These are phyloP conservation scores for Salvia splendens DNA, from an alignment of 257 asterid species.

Conservation along the genomic window DNA sequence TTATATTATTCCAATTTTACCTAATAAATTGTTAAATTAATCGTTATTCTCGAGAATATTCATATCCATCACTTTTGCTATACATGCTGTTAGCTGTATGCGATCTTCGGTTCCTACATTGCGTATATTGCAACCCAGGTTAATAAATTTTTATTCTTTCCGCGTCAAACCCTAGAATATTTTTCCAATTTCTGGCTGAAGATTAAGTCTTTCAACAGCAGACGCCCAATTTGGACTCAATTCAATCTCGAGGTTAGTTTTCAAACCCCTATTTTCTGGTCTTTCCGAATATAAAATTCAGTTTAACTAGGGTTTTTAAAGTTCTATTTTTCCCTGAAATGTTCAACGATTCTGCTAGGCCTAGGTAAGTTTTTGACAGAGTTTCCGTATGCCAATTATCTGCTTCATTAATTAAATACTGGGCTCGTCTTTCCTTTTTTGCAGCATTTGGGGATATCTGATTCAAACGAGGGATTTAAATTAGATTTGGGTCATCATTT, in stretches of 20 bases:
- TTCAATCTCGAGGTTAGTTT: slow-evolving; percentile 51
- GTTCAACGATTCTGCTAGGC: slow-evolving; percentile 9
- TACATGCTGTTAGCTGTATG: slow-evolving; percentile 19
- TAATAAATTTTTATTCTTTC: slow-evolving; percentile 18
- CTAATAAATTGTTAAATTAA: slow-evolving; percentile 17
- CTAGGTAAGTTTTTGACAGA: slow-evolving; percentile 17
- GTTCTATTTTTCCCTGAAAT: neutral
- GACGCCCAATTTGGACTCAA: slow-evolving; percentile 38
- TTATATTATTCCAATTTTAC: slow-evolving; percentile 29
- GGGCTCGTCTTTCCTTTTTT: slow-evolving; percentile 5
- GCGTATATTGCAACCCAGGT: slow-evolving; percentile 31
- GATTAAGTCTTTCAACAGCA: slow-evolving; percentile 35
- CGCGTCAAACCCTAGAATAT: slow-evolving; percentile 39
- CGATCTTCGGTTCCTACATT: slow-evolving; percentile 32
- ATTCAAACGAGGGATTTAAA: slow-evolving; percentile 6
- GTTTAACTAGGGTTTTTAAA: slow-evolving; percentile 32
- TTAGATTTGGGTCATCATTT: slow-evolving; percentile 16
- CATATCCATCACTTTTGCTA: slow-evolving; percentile 38
- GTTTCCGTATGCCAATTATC: slow-evolving; percentile 26
- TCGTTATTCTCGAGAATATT: slow-evolving; percentile 32
- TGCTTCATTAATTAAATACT: slow-evolving; percentile 36
- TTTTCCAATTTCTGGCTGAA: slow-evolving; percentile 31
- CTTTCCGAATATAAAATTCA: neutral
- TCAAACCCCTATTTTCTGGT: slow-evolving; percentile 30
- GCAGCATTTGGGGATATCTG: slow-evolving; percentile 22